Base-by-base conservation (phyloP, 1,284 basidiomycete species). In the Ustilago hordei region DNA sequence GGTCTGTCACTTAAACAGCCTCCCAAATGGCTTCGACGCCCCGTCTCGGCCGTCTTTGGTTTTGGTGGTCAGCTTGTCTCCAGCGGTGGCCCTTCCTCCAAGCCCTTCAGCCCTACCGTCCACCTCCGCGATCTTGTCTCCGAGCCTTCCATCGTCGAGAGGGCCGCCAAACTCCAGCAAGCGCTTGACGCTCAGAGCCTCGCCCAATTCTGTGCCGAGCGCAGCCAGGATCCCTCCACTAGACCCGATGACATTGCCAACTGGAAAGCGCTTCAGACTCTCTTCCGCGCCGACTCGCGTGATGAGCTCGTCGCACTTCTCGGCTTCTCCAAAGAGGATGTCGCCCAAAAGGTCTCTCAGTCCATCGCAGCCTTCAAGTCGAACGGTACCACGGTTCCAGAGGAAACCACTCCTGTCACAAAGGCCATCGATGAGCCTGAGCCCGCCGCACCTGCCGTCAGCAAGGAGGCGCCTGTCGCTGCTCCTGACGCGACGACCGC, bases 1-100 rank as follows among this genome's bases (percentile, higher is more conserved):
- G 83, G 80, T 32, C 57, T 84, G 41, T 82, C 84, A 31, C 81
- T 86, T 52, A 75, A 67, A 47, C 93, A 95, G 81, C 92, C 95
- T 7, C 97, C 97, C 8, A 97, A 95, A 85, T 98, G 97, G 97
- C 90, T 98, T 47, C 91, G 93, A 47, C 90, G 95, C 28, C 94
- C 96, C 2, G 89, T 91, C 0, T 92, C 92, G 0, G 91, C 89
- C 54, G 91, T 93, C 1, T 99, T 98, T 81, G 96, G 95, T 1
- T 99, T 96, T 81, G 94, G 95, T 15, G 96, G 96, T 52, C 91
- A 93, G 81, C 89, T 99, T 19, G 91, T 88, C 47, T 82, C 79
- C 23, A 73, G 93, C 23, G 90, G 91, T 1, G 75, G 78, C 13
- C 62, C 80, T 23, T 62, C 69, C 13, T 68, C 84, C 77, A 39